These are phyloP conservation scores for Penicillium maclennaniae DNA, from an alignment of 495 filamentous ascomycete species.

Conservation along the genomic window DNA sequence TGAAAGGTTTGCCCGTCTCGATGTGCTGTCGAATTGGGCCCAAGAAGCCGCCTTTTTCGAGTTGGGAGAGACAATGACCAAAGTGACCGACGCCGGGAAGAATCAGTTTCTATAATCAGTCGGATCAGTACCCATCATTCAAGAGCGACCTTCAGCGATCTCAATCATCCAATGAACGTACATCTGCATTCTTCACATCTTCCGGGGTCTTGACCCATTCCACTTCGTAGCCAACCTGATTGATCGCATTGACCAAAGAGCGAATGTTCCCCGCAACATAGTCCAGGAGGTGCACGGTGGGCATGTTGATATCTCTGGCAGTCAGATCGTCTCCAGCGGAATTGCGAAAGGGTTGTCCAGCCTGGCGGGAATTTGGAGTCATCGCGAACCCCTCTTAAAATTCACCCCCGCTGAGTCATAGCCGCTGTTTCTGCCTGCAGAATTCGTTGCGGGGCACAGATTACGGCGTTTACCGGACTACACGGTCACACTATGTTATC, in stretches of 20 bases:
- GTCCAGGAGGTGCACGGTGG: constrained; percentile 88
- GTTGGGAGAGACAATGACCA: constrained; percentile 85
- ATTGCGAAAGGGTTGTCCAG: background rate
- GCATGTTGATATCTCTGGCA: constrained; percentile 49
- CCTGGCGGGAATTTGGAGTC: constrained; percentile 5
- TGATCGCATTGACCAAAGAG: constrained; percentile 93
- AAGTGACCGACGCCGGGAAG: constrained; percentile 96
- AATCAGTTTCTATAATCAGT: constrained; percentile 65
- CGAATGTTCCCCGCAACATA: constrained; percentile 86
- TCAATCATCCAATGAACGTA: constrained; percentile 33
- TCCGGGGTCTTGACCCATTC: constrained; percentile 86
- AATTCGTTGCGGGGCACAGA: constrained; percentile 1
- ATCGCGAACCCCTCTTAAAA: constrained; percentile 22
- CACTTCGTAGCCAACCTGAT: constrained; percentile 86
- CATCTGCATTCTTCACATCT: constrained; percentile 80
- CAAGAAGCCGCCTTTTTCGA: constrained; percentile 73
- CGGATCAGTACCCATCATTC: background rate
- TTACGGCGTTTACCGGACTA: background rate
- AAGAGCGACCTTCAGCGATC: background rate
- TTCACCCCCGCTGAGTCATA: constrained; percentile 27
- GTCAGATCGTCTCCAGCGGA: background rate
- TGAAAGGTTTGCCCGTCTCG: constrained; percentile 84
- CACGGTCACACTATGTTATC: background rate
- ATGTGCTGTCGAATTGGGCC: constrained; percentile 78
- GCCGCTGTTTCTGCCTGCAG: constrained; percentile 22